Evolutionary conservation across 1,139 yeast genomes (phyloP), one percentile per base, ranked within the genome.

Genomic region (Geotrichum macrosporum): DNA sequence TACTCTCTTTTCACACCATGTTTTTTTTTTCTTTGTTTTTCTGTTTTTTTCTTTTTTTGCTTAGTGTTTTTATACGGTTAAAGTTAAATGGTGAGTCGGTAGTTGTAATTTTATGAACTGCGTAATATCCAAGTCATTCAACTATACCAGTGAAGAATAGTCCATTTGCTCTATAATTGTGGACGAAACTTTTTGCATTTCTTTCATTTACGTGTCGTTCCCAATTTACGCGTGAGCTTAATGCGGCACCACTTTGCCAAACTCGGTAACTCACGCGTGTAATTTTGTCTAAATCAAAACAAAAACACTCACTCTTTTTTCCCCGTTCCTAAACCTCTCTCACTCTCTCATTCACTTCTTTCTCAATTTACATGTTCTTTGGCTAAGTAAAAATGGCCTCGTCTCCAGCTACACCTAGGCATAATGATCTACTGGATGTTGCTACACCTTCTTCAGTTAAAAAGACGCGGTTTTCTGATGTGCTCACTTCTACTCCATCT

Each of bases 391-490:
- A 3, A 3, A 31, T 8, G 18, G 18, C 22, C 13, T 5, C 20
- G 18, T 5, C 20, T 26, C 20, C 29, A 19, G 15, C 12, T 15
- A 24, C 41, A 30, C 26, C 22, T 21, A 21, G 35, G 35, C 30
- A 31, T 30, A 31, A 22, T 22, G 37, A 40, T 21, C 36, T 6
- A 31, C 32, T 22, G 21, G 22, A 21, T 8, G 18, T 37, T 24
- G 37, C 21, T 29, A 32, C 44, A 8, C 37, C 44, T 3, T 33
- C 39, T 5, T 34, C 45, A 9, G 22, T 42, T 20, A 2, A 18
- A 8, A 44, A 37, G 18, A 32, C 47, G 10, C 43, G 48, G 15
- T 44, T 44, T 16, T 39, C 48, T 3, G 48, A 44, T 16, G 24
- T 38, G 3, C 32, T 44, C 29, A 26, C 18, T 8, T 38, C 30